Conservation (phyloP, 73 alveolate genomes). For the Loxodes magnus region DNA sequence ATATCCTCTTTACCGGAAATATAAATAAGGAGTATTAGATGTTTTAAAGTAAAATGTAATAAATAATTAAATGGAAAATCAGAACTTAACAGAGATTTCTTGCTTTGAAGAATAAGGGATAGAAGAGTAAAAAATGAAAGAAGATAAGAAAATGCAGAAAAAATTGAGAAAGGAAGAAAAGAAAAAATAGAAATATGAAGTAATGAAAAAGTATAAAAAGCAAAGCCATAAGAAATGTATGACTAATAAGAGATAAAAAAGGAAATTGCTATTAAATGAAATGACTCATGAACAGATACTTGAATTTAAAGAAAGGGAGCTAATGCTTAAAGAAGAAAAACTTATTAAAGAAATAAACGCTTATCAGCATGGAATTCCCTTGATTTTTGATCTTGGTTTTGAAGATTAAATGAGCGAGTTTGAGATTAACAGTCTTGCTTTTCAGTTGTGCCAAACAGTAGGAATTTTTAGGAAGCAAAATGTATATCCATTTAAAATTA, state of each 20-base stretch:
- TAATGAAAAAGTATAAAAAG: neutral
- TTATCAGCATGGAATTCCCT: neutral
- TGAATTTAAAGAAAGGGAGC: neutral
- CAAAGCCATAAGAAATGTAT: neutral
- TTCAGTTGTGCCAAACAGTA: neutral
- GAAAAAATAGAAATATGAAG: neutral
- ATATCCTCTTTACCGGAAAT: too few relatives aligned
- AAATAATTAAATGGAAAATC: too few relatives aligned
- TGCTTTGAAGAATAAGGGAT: too few relatives aligned
- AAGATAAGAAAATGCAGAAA: neutral
- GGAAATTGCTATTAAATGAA: neutral
- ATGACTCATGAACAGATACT: neutral
- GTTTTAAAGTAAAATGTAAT: too few relatives aligned
- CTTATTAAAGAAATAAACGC: neutral
- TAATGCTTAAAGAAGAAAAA: too few relatives aligned
- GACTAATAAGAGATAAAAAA: neutral
- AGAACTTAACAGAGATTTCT: too few relatives aligned
- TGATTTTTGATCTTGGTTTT: neutral
- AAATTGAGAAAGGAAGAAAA: neutral
- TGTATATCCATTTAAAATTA: neutral
- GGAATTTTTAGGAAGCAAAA: conserved; percentile 4
- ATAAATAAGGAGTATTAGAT: too few relatives aligned
- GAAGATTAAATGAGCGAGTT: neutral
- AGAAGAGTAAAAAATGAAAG: too few relatives aligned
- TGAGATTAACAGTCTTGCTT: neutral